A percentile compares a stretch with the other conserved stretches of the same genome.
These are phyloP conservation scores for Apostasia shenzhenica DNA, from an alignment of 106 monocot species.

Conservation along the genomic window DNA sequence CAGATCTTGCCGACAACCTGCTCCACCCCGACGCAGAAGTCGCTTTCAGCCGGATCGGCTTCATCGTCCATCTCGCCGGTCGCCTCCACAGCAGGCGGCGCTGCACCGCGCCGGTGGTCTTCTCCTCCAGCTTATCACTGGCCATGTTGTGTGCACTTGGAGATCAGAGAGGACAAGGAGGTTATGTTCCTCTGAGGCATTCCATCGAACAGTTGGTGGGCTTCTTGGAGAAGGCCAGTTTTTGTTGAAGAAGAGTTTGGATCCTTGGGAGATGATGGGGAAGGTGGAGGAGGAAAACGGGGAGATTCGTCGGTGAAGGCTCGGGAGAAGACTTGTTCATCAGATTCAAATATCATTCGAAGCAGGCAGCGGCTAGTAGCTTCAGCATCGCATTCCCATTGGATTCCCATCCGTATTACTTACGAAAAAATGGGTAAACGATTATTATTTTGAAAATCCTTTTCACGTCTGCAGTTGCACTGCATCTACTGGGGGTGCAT, in stretches of 20 bases:
- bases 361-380: too few species aligned
- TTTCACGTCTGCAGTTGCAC: too few species aligned
- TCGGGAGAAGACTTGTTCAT: not conserved
- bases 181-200: conserved; percentile 58
- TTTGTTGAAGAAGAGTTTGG: conserved; percentile 69
- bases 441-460: too few species aligned
- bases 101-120: too few species aligned
- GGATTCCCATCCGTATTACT: not conserved
- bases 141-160: conserved; percentile 39
- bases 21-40: too few species aligned
- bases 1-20: too few species aligned
- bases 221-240: conserved; percentile 11
- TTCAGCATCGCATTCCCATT: not conserved
- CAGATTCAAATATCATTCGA: not conserved
- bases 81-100: too few species aligned
- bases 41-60: too few species aligned
- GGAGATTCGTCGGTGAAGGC: conserved; percentile 38
- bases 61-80: too few species aligned
- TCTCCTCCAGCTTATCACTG: too few species aligned
- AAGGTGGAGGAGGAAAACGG: conserved; percentile 7
- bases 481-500: too few species aligned
- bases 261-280: conserved; percentile 15
- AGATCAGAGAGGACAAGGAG: conserved; percentile 73
- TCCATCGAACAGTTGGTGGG: conserved; percentile 60
- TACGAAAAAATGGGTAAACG: too few species aligned